Evolutionary conservation across 306 rosid species (phyloP), one percentile per base, ranked within the genome.

Genomic region (Begonia masoniana): DNA sequence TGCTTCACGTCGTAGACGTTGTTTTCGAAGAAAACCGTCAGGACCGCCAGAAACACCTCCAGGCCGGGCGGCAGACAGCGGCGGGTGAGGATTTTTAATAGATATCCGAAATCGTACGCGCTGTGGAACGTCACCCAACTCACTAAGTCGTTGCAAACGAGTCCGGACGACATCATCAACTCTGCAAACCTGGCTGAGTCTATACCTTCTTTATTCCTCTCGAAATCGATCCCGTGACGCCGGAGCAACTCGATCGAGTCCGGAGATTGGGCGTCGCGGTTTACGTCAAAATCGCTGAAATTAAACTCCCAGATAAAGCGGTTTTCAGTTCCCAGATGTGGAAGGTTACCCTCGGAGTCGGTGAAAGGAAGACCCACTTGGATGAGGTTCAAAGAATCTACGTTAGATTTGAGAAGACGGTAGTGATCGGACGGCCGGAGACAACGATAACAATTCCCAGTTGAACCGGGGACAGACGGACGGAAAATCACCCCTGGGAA

Each of bases 71-170:
- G 87, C 10, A 85, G 24, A 7, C 5, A 2, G 46, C 57, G 65
- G 42, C 74, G 59, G 14, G 83, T 75, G 56, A 85, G 65, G 16
- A 85, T 71, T 78, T 85, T 85, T 2, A 82, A 61, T 15, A 85
- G 45, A 41, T 85, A 85, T 13, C 85, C 87, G 13, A 85, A 85
- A 24, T 85, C 95, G 12, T 82, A 77, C 11, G 87, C 79, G 60
- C 95, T 75, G 57, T 85, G 89, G 35, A 85, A 78, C 17, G 89
- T 78, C 1, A 85, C 89, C 95, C 95, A 85, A 24, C 64, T 71
- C 58, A 78, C 78, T 0, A 75, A 59, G 4, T 76, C 67, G n/a
- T 76, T 81, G 23, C 82, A 81, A 8, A 85, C 67, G 2, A 81
- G 71, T 4, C 87, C 91, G 0, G 89, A 81, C 1, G 78, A 71